Evolutionary conservation across 257 asterid species (phyloP), one percentile per base, ranked within the genome.

Genomic region (Hygrophila difformis): DNA sequence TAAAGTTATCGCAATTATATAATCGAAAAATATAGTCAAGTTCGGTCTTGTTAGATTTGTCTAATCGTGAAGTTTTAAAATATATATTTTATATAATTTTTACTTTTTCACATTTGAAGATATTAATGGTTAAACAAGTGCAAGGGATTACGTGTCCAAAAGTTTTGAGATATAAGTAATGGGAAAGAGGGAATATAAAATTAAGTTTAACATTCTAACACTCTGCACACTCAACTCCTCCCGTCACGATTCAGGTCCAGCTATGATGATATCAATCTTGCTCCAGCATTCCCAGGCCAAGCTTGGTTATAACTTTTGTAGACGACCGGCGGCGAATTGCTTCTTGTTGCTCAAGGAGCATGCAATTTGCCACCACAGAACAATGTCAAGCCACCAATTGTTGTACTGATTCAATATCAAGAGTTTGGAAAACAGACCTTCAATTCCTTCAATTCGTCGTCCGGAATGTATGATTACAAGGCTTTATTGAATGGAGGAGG

Each of bases 271-370:
- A 49, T 74, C 87, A 1, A 7, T 44, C 57, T 75, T 78, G 1
- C 66, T 78, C 11, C 75, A 63, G 2, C 87, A 77, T 46, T 77
- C 82, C 0, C 75, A 74, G 50, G 66, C 87, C 20, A 78, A 71
- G 64, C 43, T 74, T 58, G n/a, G n/a, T n/a, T n/a, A n/a, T n/a
- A n/a, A 29, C 74, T 15, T 78, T 78, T 20, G 79, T 74, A 6
- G 82, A 77, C 39, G 23, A 62, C n/a, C n/a, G n/a, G n/a, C n/a
- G n/a, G n/a, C 62, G 68, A 77, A 6, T 63, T 77, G 36, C 68
- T 73, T 40, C 52, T 21, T 28, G 35, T 63, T 14, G 79, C 70
- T 14, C 61, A n/a, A 41, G 62, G 53, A 21, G 75, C 84, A 6
- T 26, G 68, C 4, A 36, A 55, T 48, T 65, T 65, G 39, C 69